Evolutionary conservation across 768 basidiomycete genomes (phyloP).

Genomic region (Hypholoma fasciculare): DNA sequence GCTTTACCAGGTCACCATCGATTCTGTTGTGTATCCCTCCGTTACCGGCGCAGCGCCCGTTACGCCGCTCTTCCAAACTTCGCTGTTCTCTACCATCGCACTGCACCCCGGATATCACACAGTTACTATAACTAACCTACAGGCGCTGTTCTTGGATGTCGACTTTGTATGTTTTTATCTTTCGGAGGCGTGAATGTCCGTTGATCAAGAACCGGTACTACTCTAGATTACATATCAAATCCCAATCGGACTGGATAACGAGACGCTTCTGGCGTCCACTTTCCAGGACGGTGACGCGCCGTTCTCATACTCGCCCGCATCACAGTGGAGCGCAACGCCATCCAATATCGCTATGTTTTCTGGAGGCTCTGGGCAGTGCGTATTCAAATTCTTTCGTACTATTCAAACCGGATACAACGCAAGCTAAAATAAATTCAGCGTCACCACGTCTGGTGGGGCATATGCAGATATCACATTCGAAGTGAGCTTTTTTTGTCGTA

Average conservation of each 20-base stretch:
- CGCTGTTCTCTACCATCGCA: slow-evolving; percentile 34
- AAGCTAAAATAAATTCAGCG: slow-evolving; percentile 11
- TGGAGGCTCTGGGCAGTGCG: slow-evolving; percentile 47
- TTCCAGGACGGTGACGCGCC: slow-evolving; percentile 34
- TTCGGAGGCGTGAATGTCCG: neutral
- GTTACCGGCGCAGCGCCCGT: slow-evolving; percentile 26
- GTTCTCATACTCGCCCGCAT: slow-evolving; percentile 33
- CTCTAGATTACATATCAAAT: slow-evolving; percentile 34
- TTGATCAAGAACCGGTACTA: neutral
- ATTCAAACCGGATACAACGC: neutral
- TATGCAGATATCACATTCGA: slow-evolving; percentile 25
- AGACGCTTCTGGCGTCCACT: slow-evolving; percentile 24
- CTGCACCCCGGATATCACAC: slow-evolving; percentile 36
- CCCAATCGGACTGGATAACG: slow-evolving; percentile 24
- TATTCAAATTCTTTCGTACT: slow-evolving; percentile 1
- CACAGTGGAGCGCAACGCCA: slow-evolving; percentile 33
- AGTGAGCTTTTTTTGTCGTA: slow-evolving; percentile 6
- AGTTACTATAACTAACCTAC: slow-evolving; percentile 34
- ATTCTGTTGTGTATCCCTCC: slow-evolving; percentile 27
- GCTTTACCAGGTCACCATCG: slow-evolving; percentile 40
- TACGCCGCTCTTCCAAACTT: slow-evolving; percentile 35
- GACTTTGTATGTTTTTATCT: slow-evolving; percentile 41
- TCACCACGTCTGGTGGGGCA: slow-evolving; percentile 20
- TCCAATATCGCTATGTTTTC: slow-evolving; percentile 38
- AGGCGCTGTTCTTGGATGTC: slow-evolving; percentile 37